Evolutionary conservation across 768 basidiomycete species (phyloP).

Genomic region (Rhizopogon salebrosus): DNA sequence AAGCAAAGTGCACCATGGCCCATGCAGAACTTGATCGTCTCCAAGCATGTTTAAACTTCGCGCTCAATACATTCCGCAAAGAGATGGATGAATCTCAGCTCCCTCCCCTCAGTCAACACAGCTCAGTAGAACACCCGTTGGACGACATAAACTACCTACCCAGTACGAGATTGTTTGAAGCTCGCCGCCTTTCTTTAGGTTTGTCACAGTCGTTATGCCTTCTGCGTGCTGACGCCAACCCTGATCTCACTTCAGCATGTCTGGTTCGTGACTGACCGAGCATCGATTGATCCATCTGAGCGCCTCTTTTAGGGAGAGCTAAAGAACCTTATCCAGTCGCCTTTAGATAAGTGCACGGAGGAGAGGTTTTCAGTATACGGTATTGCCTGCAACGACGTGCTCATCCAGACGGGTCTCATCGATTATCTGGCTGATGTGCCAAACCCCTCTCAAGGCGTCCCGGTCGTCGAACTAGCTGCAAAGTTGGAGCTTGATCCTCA

Average conservation of each 20-base stretch:
- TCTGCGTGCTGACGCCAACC: too few species aligned
- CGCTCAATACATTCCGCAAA: not conserved
- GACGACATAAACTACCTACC: not conserved
- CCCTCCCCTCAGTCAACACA: not conserved
- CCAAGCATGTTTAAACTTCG: not conserved
- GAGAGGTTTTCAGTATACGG: conserved; percentile 11
- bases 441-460: conserved; percentile 3
- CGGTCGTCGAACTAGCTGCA: conserved; percentile 7
- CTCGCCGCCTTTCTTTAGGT: conserved; percentile 2
- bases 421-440: conserved; percentile 9
- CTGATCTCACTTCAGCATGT: not conserved
- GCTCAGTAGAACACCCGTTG: not conserved
- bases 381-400: conserved; percentile 9
- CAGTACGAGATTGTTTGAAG: not conserved
- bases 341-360: conserved; percentile 1
- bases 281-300: not conserved
- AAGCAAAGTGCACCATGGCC: not conserved
- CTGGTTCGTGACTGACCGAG: not conserved
- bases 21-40: not conserved
- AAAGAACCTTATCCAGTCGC: not conserved
- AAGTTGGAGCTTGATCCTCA: conserved; percentile 9
- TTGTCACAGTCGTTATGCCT: not conserved
- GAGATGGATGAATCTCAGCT: not conserved
- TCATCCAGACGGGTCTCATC: conserved; percentile 13
- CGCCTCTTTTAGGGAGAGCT: conserved; percentile 1